Conservation (phyloP, 2,329 filamentous ascomycete species). For the Aspergillus unguis region DNA sequence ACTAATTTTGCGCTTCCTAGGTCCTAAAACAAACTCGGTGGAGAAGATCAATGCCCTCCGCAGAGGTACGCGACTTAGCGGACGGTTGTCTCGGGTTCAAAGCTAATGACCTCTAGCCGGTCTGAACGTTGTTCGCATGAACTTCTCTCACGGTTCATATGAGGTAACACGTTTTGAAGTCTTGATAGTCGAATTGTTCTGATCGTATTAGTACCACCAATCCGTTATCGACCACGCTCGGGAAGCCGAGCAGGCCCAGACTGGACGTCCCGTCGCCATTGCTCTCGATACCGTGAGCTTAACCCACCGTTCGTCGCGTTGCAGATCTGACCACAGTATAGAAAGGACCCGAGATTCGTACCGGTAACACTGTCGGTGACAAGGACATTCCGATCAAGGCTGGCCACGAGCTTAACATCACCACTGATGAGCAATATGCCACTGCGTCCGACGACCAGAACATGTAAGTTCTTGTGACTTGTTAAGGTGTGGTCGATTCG, state of each 20-base stretch:
- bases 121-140: constrained; percentile 99
- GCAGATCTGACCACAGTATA: constrained; percentile 26
- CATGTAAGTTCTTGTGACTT: constrained; percentile 63
- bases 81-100: background rate
- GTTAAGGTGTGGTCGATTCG: background rate
- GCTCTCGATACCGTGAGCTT: constrained; percentile 75
- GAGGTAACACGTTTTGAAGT: constrained; percentile 48
- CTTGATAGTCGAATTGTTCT: background rate
- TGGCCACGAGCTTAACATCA: constrained; percentile 87
- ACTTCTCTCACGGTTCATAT: constrained; percentile 94
- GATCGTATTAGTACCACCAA: constrained; percentile 72
- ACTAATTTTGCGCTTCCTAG: constrained; percentile 37
- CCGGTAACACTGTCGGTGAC: constrained; percentile 69
- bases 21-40: constrained; percentile 97
- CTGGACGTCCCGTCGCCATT: constrained; percentile 88
- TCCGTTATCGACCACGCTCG: constrained; percentile 96
- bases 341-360: constrained; percentile 85
- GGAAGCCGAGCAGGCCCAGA: constrained; percentile 72
- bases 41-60: constrained; percentile 96
- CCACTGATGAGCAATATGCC: constrained; percentile 90
- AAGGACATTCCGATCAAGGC: constrained; percentile 75
- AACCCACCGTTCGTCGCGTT: constrained; percentile 19
- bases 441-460: constrained; percentile 81
- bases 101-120: constrained; percentile 54
- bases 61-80: constrained; percentile 46